A percentile compares a stretch with the other conserved stretches of the same genome.
These are phyloP conservation scores for Coemansia sp. DNA, from an alignment of 192 early-diverging fungal genomes.

Conservation along the genomic window DNA sequence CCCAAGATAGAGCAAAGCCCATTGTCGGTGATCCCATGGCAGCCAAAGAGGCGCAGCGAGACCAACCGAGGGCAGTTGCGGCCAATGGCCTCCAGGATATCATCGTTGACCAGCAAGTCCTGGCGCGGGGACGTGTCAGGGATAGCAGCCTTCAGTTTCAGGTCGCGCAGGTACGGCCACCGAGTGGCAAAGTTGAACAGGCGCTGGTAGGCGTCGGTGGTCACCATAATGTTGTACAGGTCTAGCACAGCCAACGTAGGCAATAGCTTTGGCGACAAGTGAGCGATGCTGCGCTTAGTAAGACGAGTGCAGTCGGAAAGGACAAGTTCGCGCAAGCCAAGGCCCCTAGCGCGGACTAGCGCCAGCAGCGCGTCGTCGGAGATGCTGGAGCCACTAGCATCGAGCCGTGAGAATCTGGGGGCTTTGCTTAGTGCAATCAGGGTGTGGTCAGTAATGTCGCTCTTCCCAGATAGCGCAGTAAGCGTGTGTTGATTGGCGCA, in stretches of 20 bases:
- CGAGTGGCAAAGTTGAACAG: constrained; percentile 37
- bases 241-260: constrained; percentile 31
- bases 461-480: constrained; percentile 23
- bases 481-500: constrained; percentile 28
- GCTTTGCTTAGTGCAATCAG: constrained; percentile 32
- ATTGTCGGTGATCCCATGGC: constrained; percentile 48
- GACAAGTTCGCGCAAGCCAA: constrained; percentile 29
- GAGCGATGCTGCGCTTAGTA: constrained; percentile 34
- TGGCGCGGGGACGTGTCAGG: constrained; percentile 36
- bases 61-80: constrained; percentile 46
- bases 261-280: constrained; percentile 34
- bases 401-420: constrained; percentile 24
- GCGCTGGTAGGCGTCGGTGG: constrained; percentile 42
- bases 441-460: constrained; percentile 33
- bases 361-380: constrained; percentile 36
- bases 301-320: constrained; percentile 49
- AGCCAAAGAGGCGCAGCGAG: constrained; percentile 49
- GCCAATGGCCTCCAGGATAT: constrained; percentile 50
- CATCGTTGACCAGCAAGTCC: constrained; percentile 49
- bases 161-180: constrained; percentile 50
- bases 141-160: constrained; percentile 49
- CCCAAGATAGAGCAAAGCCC: constrained; percentile 50
- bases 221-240: constrained; percentile 51
- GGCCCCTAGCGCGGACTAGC: constrained; percentile 26
- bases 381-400: constrained; percentile 45